phyloP scores from a whole-genome alignment of 108 stramenopile genomes.

The Parietichytrium sp. region DNA sequence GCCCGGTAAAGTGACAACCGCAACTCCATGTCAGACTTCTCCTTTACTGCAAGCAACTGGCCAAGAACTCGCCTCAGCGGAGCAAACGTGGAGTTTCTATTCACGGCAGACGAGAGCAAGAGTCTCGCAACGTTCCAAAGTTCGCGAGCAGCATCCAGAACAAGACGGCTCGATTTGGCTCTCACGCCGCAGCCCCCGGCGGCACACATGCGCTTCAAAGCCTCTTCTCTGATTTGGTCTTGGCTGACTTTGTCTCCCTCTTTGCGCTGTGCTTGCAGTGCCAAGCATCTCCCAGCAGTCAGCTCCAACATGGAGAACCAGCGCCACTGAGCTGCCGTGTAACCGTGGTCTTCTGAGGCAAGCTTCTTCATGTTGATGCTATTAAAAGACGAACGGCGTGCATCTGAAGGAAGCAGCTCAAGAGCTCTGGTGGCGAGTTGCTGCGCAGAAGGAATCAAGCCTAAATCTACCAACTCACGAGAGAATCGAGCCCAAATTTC shows the following conservation, averaged over 20 bases:
- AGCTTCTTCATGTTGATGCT: no score
- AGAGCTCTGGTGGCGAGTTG: not conserved
- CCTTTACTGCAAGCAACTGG: constrained; percentile 39
- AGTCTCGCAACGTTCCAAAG: constrained; percentile 55
- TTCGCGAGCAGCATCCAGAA: constrained; percentile 48
- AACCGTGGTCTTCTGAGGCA: no score
- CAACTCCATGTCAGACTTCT: constrained; percentile 39
- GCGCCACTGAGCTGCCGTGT: no score
- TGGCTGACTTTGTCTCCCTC: constrained; percentile 53
- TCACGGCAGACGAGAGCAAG: constrained; percentile 40
- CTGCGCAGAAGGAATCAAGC: not conserved
- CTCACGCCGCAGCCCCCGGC: constrained; percentile 41
- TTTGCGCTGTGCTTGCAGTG: constrained; percentile 35
- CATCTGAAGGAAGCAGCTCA: no score
- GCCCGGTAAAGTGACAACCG: constrained; percentile 45
- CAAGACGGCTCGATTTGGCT: not conserved
- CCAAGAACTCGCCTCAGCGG: constrained; percentile 19
- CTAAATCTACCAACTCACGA: not conserved
- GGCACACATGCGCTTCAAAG: constrained; percentile 42
- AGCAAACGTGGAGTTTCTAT: constrained; percentile 8
- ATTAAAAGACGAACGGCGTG: no score
- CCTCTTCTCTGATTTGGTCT: constrained; percentile 47
- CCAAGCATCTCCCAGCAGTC: constrained; percentile 44
- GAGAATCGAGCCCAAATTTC: constrained; percentile 1
- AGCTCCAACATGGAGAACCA: constrained; percentile 50